Base-by-base conservation (phyloP, 768 basidiomycete species). In the Cyathus striatus region DNA sequence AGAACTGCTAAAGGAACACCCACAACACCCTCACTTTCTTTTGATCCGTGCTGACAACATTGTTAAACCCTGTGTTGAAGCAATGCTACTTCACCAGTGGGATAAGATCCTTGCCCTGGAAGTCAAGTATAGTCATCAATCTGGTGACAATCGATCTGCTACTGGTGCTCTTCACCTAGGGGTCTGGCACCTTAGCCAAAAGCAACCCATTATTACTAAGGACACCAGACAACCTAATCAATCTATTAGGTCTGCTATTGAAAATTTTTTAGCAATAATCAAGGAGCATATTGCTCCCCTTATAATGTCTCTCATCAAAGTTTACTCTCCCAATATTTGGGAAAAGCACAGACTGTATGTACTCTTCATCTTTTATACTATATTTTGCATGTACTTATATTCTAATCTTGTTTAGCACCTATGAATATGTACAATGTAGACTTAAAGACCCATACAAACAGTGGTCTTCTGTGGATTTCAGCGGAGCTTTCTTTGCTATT, bases 401-500 rank as follows among this genome's bases (percentile, higher is more conserved):
- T 30, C n/a, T n/a, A n/a, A n/a, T 30, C 27, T 9, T 7, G 27
- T 7, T n/a, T 9, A 9, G n/a, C 27, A 7, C 9, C 27, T n/a
- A n/a, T 30, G 7, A 9, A 30, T n/a, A 30, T 30, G 27, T n/a
- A 30, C 27, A 9, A n/a, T n/a, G 9, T 30, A n/a, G 7, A 9
- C 27, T 7, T 7, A 30, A 30, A 30, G 9, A 9, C n/a, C 23
- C 21, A 23, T 9, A 7, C 13, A 23, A 23, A 41, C 5, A 14
- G 23, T 21, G 32, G 33, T 32, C 27, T 36, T 26, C 23, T 16
- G 20, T 58, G 21, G 47, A 59, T 46, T 54, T 61, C 33, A 35
- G 42, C 5, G 49, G 50, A 2, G 45, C 53, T 1, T 59, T 61
- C 39, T 57, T 51, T 39, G 43, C 56, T 5, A 41, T 56, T n/a